Evolutionary conservation across 1,139 yeast genomes (phyloP).

Genomic region (Blastobotrys proliferans): DNA sequence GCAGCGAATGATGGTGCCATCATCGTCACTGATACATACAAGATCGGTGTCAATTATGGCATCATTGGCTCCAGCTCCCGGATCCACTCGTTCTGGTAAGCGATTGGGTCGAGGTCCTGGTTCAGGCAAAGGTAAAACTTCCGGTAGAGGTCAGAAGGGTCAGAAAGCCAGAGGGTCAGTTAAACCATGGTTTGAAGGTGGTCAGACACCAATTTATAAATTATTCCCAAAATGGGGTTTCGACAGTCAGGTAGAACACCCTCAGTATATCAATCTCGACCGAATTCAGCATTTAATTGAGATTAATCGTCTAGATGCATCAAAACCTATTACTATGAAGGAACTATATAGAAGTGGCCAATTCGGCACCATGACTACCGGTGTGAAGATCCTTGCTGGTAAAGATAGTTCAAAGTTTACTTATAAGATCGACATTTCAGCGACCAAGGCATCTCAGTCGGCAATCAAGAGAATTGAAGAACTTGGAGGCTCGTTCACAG

Average conservation of each 20-base stretch:
- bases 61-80: constrained; percentile 30
- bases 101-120: constrained; percentile 98
- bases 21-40: too few species aligned
- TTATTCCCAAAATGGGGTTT: constrained; percentile 91
- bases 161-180: constrained; percentile 93
- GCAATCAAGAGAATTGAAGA: constrained; percentile 73
- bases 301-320: constrained; percentile 42
- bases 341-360: constrained; percentile 65
- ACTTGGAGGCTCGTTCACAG: constrained; percentile 67
- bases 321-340: constrained; percentile 68
- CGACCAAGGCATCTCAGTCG: constrained; percentile 69
- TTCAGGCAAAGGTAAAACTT: constrained; percentile 81
- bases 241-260: constrained; percentile 39
- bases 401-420: constrained; percentile 56
- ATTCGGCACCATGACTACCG: constrained; percentile 64
- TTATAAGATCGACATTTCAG: constrained; percentile 59
- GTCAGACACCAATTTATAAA: constrained; percentile 91
- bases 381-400: constrained; percentile 74
- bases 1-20: too few species aligned
- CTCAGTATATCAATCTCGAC: constrained; percentile 47
- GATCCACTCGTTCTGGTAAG: constrained; percentile 42
- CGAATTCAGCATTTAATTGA: constrained; percentile 49
- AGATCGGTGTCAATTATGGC: constrained; percentile 22
- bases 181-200: constrained; percentile 97
- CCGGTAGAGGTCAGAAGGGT: constrained; percentile 98